Evolutionary conservation across 441 rosid species (phyloP).

Genomic region (Brassica balearica): DNA sequence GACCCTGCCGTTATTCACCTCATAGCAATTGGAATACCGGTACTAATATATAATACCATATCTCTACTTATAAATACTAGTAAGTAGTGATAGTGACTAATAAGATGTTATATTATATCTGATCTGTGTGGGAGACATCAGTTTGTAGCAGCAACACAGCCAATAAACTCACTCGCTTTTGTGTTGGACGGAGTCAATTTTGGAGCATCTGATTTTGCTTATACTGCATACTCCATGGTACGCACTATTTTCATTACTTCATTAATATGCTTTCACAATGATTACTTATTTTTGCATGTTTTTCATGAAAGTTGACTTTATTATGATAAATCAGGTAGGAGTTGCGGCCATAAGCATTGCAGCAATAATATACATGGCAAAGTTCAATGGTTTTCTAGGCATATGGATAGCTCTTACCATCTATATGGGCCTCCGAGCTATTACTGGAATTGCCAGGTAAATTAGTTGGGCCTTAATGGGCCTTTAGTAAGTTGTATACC

Average conservation of each 20-base stretch:
- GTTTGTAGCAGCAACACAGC: conserved; percentile 85
- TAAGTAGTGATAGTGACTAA: neutral
- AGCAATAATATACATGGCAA: conserved; percentile 58
- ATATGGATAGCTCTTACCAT: conserved; percentile 91
- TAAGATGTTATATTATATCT: neutral
- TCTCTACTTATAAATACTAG: neutral
- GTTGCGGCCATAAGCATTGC: conserved; percentile 73
- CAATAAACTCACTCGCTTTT: conserved; percentile 76
- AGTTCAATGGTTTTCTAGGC: conserved; percentile 74
- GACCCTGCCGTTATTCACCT: conserved; percentile 6
- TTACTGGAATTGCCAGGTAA: conserved; percentile 93
- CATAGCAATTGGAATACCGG: conserved; percentile 2
- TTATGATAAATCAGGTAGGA: conserved; percentile 54
- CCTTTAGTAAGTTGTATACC: neutral
- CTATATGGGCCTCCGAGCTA: conserved; percentile 79
- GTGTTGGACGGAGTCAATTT: conserved; percentile 76
- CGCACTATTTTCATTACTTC: neutral
- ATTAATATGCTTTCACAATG: neutral
- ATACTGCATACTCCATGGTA: conserved; percentile 77
- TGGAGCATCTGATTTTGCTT: conserved; percentile 83
- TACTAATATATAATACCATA: neutral
- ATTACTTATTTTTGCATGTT: neutral
- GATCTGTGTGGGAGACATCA: conserved; percentile 27
- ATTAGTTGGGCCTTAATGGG: conserved; percentile 17
- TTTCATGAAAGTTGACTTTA: neutral